These are phyloP conservation scores for Trichosporon sp. DNA, from an alignment of 1,284 basidiomycete genomes.

Conservation along the genomic window DNA sequence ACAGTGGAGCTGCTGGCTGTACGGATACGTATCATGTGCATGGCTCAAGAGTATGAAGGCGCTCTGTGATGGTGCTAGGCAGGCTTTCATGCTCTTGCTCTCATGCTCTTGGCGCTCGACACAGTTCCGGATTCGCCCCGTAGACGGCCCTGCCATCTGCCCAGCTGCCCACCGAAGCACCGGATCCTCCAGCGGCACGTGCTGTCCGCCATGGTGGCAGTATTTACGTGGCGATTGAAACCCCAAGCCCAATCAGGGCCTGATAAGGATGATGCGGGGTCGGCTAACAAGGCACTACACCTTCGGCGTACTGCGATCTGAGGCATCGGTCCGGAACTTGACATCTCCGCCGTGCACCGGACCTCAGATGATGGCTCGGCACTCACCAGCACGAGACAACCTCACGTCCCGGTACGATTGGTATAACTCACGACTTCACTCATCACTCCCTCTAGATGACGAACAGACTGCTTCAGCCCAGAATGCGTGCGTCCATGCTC, in stretches of 20 bases:
- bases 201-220: neutral
- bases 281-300: neutral
- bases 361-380: conserved; percentile 3
- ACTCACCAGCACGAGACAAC: neutral
- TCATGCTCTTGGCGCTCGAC: too few relatives aligned
- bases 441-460: neutral
- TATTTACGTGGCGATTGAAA: neutral
- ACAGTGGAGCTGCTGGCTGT: too few relatives aligned
- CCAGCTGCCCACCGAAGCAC: too few relatives aligned
- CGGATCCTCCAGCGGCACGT: neutral
- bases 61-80: too few relatives aligned
- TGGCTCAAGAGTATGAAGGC: too few relatives aligned
- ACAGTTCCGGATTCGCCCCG: too few relatives aligned
- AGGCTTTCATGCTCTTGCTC: too few relatives aligned
- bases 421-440: neutral
- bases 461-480: neutral
- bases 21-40: too few relatives aligned
- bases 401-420: neutral
- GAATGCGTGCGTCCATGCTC: neutral
- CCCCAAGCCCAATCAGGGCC: neutral
- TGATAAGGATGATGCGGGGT: neutral
- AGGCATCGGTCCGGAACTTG: conserved; percentile 1
- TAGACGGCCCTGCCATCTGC: too few relatives aligned
- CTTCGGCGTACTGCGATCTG: neutral
- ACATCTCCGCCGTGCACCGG: neutral